Conservation (phyloP, 1,139 yeast species). For the Nakaseomyces nivariensis region DNA sequence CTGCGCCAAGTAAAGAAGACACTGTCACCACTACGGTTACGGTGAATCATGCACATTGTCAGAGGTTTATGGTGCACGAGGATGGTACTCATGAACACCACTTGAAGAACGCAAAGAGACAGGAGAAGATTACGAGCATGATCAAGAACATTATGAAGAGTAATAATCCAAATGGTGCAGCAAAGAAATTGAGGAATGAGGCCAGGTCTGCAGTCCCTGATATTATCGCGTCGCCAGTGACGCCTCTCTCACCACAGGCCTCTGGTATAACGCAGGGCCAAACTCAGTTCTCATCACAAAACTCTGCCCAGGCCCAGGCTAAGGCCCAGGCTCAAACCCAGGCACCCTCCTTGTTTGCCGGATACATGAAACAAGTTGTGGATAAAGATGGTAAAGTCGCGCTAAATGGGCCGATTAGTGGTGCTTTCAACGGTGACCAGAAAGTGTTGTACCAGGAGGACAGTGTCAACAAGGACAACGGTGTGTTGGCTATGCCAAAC, state of each 20-base stretch:
- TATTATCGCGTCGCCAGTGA: slow-evolving; percentile 31
- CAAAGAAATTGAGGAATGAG: slow-evolving; percentile 58
- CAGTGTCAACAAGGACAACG: not conserved
- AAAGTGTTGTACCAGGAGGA: slow-evolving; percentile 1
- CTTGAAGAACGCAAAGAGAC: slow-evolving; percentile 67
- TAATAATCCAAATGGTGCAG: slow-evolving; percentile 41
- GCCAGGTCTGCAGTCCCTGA: slow-evolving; percentile 84
- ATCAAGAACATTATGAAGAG: slow-evolving; percentile 56
- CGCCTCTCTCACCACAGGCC: not conserved
- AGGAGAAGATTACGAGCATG: slow-evolving; percentile 81
- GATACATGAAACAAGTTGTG: slow-evolving; percentile 59
- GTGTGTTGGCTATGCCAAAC: not conserved
- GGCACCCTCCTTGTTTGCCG: slow-evolving; percentile 72
- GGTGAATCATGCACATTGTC: slow-evolving; percentile 3
- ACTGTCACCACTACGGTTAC: not conserved
- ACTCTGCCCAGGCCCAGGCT: too few relatives aligned
- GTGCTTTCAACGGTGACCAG: slow-evolving; percentile 4
- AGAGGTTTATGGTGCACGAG: slow-evolving; percentile 32
- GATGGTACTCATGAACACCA: slow-evolving; percentile 74
- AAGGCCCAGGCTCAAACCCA: not conserved
- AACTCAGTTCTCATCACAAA: not conserved
- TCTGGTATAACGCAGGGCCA: not conserved
- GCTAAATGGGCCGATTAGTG: slow-evolving; percentile 3
- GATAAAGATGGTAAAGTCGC: slow-evolving; percentile 17
- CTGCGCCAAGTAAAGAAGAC: not conserved